These are phyloP conservation scores for Isatis tinctoria DNA, from an alignment of 345 rosid genomes.

Conservation along the genomic window DNA sequence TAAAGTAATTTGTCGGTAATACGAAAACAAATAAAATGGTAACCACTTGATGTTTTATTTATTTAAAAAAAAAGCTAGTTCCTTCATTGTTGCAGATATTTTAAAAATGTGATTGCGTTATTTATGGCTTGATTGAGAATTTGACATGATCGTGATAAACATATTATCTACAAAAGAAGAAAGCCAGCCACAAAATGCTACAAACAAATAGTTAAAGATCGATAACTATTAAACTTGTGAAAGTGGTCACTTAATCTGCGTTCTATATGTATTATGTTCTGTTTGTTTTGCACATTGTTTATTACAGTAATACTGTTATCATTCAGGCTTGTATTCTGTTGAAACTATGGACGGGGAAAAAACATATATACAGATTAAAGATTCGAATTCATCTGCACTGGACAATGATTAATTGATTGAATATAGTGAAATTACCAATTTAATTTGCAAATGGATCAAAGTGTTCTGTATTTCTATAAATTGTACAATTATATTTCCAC, in stretches of 20 bases:
- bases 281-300: background rate
- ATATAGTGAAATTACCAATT: background rate
- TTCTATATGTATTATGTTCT: background rate
- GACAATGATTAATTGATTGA: background rate
- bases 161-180: background rate
- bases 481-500: background rate
- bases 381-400: background rate
- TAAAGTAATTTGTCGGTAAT: background rate
- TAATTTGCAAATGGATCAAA: too few relatives aligned
- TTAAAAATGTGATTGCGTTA: background rate
- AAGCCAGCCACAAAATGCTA: background rate
- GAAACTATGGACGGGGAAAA: conserved; percentile 4
- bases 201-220: background rate
- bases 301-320: background rate
- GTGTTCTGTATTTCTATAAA: background rate
- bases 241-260: background rate
- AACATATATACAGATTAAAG: background rate
- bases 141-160: background rate
- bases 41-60: background rate
- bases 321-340: background rate
- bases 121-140: background rate
- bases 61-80: background rate
- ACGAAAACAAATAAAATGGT: background rate
- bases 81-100: background rate
- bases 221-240: background rate